Evolutionary conservation across 805 yeast species (phyloP).

Genomic region (Candida pini): DNA sequence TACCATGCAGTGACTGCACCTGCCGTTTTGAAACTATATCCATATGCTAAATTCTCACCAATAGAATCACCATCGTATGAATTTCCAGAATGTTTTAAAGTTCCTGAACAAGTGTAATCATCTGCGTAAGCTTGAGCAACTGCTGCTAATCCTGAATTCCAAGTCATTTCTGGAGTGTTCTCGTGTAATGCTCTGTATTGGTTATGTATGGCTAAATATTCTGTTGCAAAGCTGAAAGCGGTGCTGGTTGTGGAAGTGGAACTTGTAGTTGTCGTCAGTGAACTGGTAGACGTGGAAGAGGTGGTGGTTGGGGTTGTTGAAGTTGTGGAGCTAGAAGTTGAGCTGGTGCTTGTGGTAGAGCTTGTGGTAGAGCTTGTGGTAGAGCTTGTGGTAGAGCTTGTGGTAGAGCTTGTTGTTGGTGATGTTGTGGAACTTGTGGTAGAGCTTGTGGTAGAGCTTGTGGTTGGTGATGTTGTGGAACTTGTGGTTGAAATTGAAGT

Average conservation of each 20-base stretch:
- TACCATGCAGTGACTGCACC: constrained; percentile 76
- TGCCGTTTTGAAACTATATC: constrained; percentile 40
- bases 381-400: constrained; percentile 18
- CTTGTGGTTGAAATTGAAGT: constrained; percentile 5
- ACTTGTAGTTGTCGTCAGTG: constrained; percentile 15
- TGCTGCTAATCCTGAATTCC: constrained; percentile 48
- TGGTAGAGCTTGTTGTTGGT: constrained; percentile 5
- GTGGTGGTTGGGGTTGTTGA: constrained; percentile 19
- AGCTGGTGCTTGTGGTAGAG: constrained; percentile 18
- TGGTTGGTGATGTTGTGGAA: constrained; percentile 4
- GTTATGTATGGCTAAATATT: constrained; percentile 59
- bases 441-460: constrained; percentile 6
- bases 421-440: constrained; percentile 17
- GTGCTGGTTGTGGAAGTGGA: constrained; percentile 15
- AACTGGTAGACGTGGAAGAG: constrained; percentile 21
- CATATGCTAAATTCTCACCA: constrained; percentile 82
- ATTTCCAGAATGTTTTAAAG: constrained; percentile 57
- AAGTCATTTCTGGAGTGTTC: constrained; percentile 41
- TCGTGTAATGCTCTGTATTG: constrained; percentile 45
- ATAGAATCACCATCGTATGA: constrained; percentile 39
- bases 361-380: constrained; percentile 18
- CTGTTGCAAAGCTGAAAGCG: constrained; percentile 31
- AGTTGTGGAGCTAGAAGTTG: constrained; percentile 14
- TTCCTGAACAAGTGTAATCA: constrained; percentile 49
- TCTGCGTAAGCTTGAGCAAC: constrained; percentile 57